Evolutionary conservation across 805 yeast species (phyloP), one percentile per base, ranked within the genome.

Genomic region (Kodamaea laetipori): DNA sequence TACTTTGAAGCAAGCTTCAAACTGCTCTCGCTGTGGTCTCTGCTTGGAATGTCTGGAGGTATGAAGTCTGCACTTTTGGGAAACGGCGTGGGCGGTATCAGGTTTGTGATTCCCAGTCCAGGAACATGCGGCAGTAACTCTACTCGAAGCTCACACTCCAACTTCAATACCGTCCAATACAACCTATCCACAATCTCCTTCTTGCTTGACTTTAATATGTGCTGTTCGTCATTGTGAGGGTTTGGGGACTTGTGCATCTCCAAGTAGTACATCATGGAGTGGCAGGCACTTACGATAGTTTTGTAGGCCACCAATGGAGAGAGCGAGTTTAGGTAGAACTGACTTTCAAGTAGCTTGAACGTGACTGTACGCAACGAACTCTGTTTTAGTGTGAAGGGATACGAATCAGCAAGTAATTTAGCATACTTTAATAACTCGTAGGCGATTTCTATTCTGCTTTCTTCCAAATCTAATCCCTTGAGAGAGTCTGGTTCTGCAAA

Each of bases 151-250:
- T 67, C 73, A 43, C 67, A 63, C 45, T 67, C 73, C 26, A 67
- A 50, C 46, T 67, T 67, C 31, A 64, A 50, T 39, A 71, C 64
- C 6, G 59, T 55, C 72, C 72, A 67, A 43, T 63, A 67, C 8
- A 67, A 50, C 10, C 69, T 46, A 33, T 63, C 70, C 16, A 58
- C 55, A 6, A 52, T 41, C 19, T 53, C 56, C 19, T 50, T 50
- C 9, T 52, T 49, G 6, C 26, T 11, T 7, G 41, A 31, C 4
- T 35, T 23, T 4, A 47, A 23, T 11, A 30, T 28, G 19, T 39
- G 44, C 15, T 34, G 13, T 16, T 34, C 41, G n/a, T 41, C 43
- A 2, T 39, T 30, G 34, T 30, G 18, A 15, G 34, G 40, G 15
- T 21, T 23, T 8, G 26, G 31, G n/a, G 35, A 46, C 26, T 49